Base-by-base conservation (phyloP, 805 yeast genomes). In the Candida pseudofarinosa region DNA sequence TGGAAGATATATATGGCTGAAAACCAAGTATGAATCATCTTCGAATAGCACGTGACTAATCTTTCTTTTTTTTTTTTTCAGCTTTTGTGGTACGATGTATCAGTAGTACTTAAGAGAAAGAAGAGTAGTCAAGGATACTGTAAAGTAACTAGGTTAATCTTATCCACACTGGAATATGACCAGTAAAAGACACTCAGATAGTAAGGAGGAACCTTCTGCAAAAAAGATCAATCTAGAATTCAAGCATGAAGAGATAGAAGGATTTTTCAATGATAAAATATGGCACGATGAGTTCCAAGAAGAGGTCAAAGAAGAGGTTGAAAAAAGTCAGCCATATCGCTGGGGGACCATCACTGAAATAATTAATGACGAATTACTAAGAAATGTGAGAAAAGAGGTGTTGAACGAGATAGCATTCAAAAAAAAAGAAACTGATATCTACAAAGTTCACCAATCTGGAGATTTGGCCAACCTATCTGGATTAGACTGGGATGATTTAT, bases 371-470 rank as follows among this genome's bases (percentile, higher is more conserved):
- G 77, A 80, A 1, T 65, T 95, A 32, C 66, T 93, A 41, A 70
- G 93, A 48, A 74, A 77, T 23, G 98, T 95, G 1, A 76, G 98
- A 39, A 78, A 79, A 44, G 99, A 93, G 61, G 89, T 95, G 19
- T 76, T 87, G 50, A 66, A 73, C 2, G 85, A 89, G 55, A 83
- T 93, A 47, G 93, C 87, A 35, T 93, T 95, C 71, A 89, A 98
- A 7, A 80, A 83, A 53, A 93, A 95, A 62, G 99, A 95, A 63
- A 93, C 99, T 0, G 99, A 93, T 59, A 93, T 93, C 49, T 93
- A 93, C 65, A 90, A 88, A 61, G 96, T 91, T 23, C 81, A 66
- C 67, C 97, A 83, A 70, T 86, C 79, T 66, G 99, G 84, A 59
- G 97, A 88, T 63, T 75, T 93, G 52, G 96, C 97, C 34, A 95